Evolutionary conservation across 2,329 filamentous ascomycete species (phyloP).

Genomic region (Mollisia scopiformis): DNA sequence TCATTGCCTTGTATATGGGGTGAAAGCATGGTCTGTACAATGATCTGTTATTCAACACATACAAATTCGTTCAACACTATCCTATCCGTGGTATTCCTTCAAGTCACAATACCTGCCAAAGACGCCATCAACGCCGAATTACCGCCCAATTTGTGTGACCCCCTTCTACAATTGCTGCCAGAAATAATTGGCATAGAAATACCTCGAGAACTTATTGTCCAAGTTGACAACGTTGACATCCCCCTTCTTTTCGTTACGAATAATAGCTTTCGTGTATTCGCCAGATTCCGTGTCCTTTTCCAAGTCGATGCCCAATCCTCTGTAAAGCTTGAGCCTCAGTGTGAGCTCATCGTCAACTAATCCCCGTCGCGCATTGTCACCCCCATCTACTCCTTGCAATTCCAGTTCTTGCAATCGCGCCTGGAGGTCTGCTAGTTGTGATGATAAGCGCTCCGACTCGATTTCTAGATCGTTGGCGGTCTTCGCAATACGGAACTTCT

Average conservation of each 20-base stretch:
- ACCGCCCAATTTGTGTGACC: not conserved
- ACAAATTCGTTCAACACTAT: slow-evolving; percentile 1
- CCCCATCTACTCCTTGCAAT: slow-evolving; percentile 82
- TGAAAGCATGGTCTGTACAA: not conserved
- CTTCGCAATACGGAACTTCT: slow-evolving; percentile 95
- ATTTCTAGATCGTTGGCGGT: slow-evolving; percentile 86
- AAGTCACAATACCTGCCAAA: not conserved
- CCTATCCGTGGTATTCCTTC: not conserved
- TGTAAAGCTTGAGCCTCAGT: slow-evolving; percentile 86
- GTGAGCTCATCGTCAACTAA: slow-evolving; percentile 65
- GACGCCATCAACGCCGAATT: not conserved
- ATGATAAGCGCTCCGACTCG: slow-evolving; percentile 88
- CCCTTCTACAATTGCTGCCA: slow-evolving; percentile 77
- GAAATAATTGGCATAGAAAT: slow-evolving; percentile 95
- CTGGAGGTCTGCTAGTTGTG: slow-evolving; percentile 75
- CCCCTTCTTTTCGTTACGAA: slow-evolving; percentile 83
- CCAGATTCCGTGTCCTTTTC: slow-evolving; percentile 71
- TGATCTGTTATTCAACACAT: not conserved
- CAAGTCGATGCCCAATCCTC: slow-evolving; percentile 87
- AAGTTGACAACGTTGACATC: slow-evolving; percentile 96
- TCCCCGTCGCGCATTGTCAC: slow-evolving; percentile 42
- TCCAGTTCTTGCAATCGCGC: slow-evolving; percentile 81
- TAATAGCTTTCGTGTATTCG: slow-evolving; percentile 83
- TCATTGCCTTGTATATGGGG: not conserved
- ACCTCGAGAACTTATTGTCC: slow-evolving; percentile 87